phyloP scores from a whole-genome alignment of 176 grass and related monocot species.

The Avena atlantica region DNA sequence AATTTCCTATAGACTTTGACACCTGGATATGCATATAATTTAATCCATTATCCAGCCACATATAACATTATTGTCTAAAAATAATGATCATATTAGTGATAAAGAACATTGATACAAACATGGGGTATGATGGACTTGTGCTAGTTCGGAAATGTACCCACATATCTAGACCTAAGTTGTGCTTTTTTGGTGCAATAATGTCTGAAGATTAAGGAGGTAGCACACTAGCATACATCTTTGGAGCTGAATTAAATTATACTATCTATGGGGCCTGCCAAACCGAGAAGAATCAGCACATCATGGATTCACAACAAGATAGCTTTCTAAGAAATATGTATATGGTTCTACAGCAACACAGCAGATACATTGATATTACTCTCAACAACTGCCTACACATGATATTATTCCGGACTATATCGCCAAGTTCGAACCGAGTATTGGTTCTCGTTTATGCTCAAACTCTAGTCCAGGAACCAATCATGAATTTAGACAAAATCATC shows the following conservation, averaged over 20 bases:
- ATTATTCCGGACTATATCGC: neutral
- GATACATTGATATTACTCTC: neutral
- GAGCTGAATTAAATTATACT: conserved; percentile 22
- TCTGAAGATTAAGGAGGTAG: neutral
- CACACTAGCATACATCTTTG: conserved; percentile 5
- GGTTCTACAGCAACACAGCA: neutral
- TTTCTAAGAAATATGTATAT: conserved; percentile 8
- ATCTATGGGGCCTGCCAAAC: neutral
- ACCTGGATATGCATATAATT: conserved; percentile 54
- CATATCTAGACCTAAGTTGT: neutral
- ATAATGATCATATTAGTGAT: neutral
- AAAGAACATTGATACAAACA: conserved; percentile 1
- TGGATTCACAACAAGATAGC: neutral
- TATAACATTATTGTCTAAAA: neutral
- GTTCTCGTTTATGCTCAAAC: neutral
- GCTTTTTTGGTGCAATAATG: neutral
- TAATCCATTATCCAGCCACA: conserved; percentile 1
- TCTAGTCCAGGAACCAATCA: neutral
- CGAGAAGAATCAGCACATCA: neutral
- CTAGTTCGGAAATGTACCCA: neutral
- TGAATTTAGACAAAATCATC: neutral
- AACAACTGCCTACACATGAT: neutral
- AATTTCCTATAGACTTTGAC: conserved; percentile 85
- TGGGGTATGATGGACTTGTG: neutral
- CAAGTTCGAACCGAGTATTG: neutral